Evolutionary conservation across 345 rosid species (phyloP), one percentile per base, ranked within the genome.

Genomic region (Ceriops decandra): DNA sequence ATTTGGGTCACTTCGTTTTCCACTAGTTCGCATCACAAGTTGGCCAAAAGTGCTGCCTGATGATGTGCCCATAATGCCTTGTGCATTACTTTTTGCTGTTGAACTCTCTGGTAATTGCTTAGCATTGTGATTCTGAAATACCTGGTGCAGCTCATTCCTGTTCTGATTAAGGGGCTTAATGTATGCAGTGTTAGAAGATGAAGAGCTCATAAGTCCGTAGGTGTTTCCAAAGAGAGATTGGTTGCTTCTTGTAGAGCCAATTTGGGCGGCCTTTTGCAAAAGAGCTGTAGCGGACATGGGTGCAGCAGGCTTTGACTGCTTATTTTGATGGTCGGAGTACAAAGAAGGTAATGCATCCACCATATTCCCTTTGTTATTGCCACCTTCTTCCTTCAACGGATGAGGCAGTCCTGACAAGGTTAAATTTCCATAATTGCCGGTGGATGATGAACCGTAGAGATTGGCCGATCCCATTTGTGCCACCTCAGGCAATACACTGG

Each of bases 281-380:
- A 93, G 97, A 3, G 95, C 96, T 1, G 98, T 93, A 19, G 98
- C 97, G 0, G 96, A 93, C 95, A 90, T 85, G 47, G 90, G 88
- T n/a, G 86, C 74, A 7, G 73, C 66, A 46, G 87, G 67, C 22
- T 46, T 81, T 70, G 71, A 76, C 69, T 75, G 77, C 58, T 82
- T 75, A 70, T 73, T 79, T 67, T 80, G 84, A 57, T 70, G 24
- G 11, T 80, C 81, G 6, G 84, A 76, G 63, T 80, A 84, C 33
- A 79, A 72, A 60, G 84, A 74, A 17, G 84, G 64, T 16, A 71
- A 52, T 13, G 64, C 61, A 15, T 74, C 62, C 63, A 66, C 71
- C 22, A 68, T 46, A 49, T 74, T 76, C 19, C 71, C 28, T 27
- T 27, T 64, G 42, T 76, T 76, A 67, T 52, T 67, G 31, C 62